Base-by-base conservation (phyloP, 2,329 filamentous ascomycete genomes). In the Fusarium chuoi region DNA sequence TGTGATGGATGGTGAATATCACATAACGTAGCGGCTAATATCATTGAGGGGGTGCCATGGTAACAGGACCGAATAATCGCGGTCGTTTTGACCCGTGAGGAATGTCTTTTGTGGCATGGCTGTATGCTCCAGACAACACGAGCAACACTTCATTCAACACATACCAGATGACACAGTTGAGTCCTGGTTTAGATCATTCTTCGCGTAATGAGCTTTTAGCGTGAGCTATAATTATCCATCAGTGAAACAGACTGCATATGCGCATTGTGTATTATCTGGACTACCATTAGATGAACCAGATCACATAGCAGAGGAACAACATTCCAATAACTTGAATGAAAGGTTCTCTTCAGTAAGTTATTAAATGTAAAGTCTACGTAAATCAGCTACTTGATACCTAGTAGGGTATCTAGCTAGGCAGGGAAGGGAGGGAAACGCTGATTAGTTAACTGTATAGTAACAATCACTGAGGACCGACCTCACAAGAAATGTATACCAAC, bases 31-130 rank as follows among this genome's bases (percentile, higher is more conserved):
- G 59, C 56, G 58, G 56, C 46, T 60, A 74, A 54, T 49, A 46
- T 66, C 49, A 45, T 55, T 61, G 60, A 65, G 45, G 57, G 52
- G 59, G 71, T 72, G 68, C 64, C 54, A 70, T 61, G 68, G 68
- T 73, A 70, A 74, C 64, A 56, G 48, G 44, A 65, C 49, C 49
- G 58, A 64, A 74, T 36, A 49, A 61, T 63, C 41, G 56, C 42
- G 60, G 52, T 59, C 55, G 54, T 58, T 38, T 59, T 46, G 52
- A 42, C 52, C 62, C 41, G 49, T 75, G 57, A 66, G 61, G 64
- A 60, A 75, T 75, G 68, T 73, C 52, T 72, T 35, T 66, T 35
- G 18, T 45, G 26, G 36, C 45, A 69, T 60, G 41, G 36, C 30
- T 33, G 15, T 49, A 39, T 38, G 48, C 33, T 66, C 46, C 42